Conservation (phyloP, 1,284 basidiomycete genomes). For the Cryptococcus sp. region DNA sequence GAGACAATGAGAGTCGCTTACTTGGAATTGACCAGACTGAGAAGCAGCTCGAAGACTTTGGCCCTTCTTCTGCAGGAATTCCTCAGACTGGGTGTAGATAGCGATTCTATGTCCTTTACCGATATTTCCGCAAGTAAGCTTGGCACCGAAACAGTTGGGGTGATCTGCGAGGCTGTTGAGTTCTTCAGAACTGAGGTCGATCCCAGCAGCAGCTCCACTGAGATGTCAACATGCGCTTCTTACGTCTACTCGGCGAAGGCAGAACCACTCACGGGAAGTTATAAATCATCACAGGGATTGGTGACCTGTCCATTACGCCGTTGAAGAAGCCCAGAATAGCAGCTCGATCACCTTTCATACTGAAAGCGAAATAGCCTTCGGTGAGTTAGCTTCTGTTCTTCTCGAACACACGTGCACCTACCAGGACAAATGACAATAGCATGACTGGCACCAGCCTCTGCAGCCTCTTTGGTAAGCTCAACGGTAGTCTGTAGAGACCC, state of each 20-base stretch:
- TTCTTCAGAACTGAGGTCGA: conserved; percentile 80
- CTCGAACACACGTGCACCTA: background rate
- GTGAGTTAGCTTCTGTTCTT: background rate
- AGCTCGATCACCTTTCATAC: conserved; percentile 46
- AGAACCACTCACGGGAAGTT: conserved; percentile 66
- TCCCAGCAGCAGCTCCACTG: conserved; percentile 62
- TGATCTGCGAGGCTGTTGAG: conserved; percentile 68
- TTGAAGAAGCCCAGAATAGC: conserved; percentile 50
- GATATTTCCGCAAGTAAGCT: conserved; percentile 78
- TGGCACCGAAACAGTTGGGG: conserved; percentile 83
- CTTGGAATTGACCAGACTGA: conserved; percentile 34
- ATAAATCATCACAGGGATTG: conserved; percentile 83
- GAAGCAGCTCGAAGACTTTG: conserved; percentile 21
- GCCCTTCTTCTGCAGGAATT: conserved; percentile 32
- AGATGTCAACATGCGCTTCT: background rate
- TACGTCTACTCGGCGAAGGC: background rate
- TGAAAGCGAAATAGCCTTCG: conserved; percentile 49
- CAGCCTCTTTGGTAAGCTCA: conserved; percentile 69
- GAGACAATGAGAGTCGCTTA: background rate
- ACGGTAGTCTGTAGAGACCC: conserved; percentile 74
- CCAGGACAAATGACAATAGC: conserved; percentile 49
- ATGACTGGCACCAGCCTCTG: conserved; percentile 71
- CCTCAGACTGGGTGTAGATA: conserved; percentile 47
- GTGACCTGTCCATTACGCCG: conserved; percentile 73
- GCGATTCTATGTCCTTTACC: conserved; percentile 76